Evolutionary conservation across 805 yeast genomes (phyloP).

Genomic region (Hanseniaspora mollemarum): DNA sequence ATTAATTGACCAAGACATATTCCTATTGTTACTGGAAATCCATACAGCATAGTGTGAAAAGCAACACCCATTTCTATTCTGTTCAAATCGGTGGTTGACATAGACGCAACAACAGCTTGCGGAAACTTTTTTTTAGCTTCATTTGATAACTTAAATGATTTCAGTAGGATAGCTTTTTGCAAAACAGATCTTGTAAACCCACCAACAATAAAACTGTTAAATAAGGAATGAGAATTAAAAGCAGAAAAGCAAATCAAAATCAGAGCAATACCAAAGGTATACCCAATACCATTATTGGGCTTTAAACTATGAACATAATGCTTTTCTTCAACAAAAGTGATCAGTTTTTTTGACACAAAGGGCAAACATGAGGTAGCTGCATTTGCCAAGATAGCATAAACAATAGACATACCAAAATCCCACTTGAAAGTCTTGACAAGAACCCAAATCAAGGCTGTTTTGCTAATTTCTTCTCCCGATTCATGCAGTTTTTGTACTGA

Average conservation of each 20-base stretch:
- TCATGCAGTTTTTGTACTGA: constrained; percentile 23
- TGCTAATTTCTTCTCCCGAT: constrained; percentile 33
- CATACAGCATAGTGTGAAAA: constrained; percentile 45
- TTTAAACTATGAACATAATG: constrained; percentile 27
- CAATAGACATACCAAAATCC: constrained; percentile 34
- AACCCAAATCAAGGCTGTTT: constrained; percentile 33
- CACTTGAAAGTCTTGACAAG: constrained; percentile 40
- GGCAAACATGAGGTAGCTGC: constrained; percentile 43
- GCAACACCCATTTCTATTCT: constrained; percentile 60
- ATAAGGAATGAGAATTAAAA: constrained; percentile 41
- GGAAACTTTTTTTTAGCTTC: constrained; percentile 45
- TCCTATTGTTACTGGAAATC: constrained; percentile 43
- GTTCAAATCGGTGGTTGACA: constrained; percentile 66
- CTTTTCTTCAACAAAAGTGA: constrained; percentile 41
- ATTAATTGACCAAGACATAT: constrained; percentile 49
- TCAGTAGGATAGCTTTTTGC: constrained; percentile 53
- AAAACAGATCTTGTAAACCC: constrained; percentile 55
- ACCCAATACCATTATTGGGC: constrained; percentile 49
- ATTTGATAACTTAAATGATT: constrained; percentile 48
- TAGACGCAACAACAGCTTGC: constrained; percentile 53
- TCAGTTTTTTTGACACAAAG: constrained; percentile 42
- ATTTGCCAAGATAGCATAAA: constrained; percentile 39
- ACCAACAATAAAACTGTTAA: constrained; percentile 46
- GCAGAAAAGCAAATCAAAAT: constrained; percentile 35
- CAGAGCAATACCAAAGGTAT: constrained; percentile 42